Percentiles rank a stretch among this genome's conserved stretches.
Conservation (phyloP, 768 basidiomycete species). For the Pleurotus giganteus region DNA sequence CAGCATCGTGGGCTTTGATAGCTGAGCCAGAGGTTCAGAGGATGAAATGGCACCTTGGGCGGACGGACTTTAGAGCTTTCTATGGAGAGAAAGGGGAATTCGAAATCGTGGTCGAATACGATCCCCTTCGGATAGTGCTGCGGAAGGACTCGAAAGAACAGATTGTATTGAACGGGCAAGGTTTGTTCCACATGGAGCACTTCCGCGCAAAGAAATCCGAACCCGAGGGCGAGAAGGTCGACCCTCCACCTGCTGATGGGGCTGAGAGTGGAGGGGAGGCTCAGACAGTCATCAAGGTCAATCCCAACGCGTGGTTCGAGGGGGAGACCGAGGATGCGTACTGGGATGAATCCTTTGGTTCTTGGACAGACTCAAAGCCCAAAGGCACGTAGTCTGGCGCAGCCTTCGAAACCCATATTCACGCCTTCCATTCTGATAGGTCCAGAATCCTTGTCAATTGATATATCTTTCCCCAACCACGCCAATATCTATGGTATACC, state of each 20-base stretch:
- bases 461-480: constrained; percentile 91
- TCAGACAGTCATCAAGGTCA: constrained; percentile 54
- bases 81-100: constrained; percentile 65
- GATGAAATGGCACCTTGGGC: constrained; percentile 64
- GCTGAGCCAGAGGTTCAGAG: constrained; percentile 61
- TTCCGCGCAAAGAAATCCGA: constrained; percentile 68
- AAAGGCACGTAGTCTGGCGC: constrained; percentile 60
- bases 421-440: constrained; percentile 48
- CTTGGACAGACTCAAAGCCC: constrained; percentile 92
- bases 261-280: constrained; percentile 40
- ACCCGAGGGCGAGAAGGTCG: constrained; percentile 37
- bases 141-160: constrained; percentile 76
- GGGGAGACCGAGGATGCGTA: constrained; percentile 78
- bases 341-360: constrained; percentile 87
- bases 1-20: constrained; percentile 85
- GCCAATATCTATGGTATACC: constrained; percentile 94
- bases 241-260: constrained; percentile 41
- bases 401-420: neutral
- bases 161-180: constrained; percentile 84
- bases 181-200: constrained; percentile 97
- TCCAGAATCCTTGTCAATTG: constrained; percentile 90
- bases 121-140: constrained; percentile 75
- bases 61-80: constrained; percentile 58
- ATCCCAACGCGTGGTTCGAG: constrained; percentile 80
- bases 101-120: constrained; percentile 68